Evolutionary conservation across 306 rosid species (phyloP).

Genomic region (Malus orientalis): DNA sequence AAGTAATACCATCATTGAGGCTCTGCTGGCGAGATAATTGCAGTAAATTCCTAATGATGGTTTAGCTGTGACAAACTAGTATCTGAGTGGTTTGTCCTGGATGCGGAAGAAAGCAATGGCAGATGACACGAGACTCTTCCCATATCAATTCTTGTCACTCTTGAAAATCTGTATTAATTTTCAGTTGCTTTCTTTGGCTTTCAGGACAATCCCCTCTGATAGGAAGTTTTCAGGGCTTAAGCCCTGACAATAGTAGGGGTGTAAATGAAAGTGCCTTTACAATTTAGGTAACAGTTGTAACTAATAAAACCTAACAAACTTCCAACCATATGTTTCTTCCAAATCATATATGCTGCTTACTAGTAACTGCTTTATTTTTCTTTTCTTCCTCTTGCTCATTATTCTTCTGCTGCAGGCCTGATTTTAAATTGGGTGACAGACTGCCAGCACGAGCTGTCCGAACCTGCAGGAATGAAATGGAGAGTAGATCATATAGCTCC

Average conservation of each 20-base stretch:
- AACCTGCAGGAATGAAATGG: slow-evolving; percentile 18
- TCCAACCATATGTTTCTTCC: neutral
- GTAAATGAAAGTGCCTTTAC: neutral
- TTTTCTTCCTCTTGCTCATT: neutral
- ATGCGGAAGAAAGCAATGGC: neutral
- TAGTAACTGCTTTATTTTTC: neutral
- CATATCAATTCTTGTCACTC: neutral
- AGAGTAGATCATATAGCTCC: slow-evolving; percentile 1
- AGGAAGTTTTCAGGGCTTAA: neutral
- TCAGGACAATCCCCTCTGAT: neutral
- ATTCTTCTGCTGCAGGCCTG: slow-evolving; percentile 11
- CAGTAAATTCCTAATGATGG: neutral
- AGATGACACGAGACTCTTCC: neutral
- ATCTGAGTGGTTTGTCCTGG: neutral
- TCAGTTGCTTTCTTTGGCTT: neutral
- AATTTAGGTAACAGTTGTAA: neutral
- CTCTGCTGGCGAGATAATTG: neutral
- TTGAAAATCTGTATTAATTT: neutral
- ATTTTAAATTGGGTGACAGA: slow-evolving; percentile 18
- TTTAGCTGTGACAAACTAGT: neutral
- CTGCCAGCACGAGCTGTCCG: slow-evolving; percentile 27
- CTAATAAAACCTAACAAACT: neutral
- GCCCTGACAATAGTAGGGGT: neutral
- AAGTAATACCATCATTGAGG: neutral
- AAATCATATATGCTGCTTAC: neutral